Percentiles rank a stretch among this genome's conserved stretches.
phyloP scores from a whole-genome alignment of 2,329 filamentous ascomycete species.

The Zasmidium angulare region DNA sequence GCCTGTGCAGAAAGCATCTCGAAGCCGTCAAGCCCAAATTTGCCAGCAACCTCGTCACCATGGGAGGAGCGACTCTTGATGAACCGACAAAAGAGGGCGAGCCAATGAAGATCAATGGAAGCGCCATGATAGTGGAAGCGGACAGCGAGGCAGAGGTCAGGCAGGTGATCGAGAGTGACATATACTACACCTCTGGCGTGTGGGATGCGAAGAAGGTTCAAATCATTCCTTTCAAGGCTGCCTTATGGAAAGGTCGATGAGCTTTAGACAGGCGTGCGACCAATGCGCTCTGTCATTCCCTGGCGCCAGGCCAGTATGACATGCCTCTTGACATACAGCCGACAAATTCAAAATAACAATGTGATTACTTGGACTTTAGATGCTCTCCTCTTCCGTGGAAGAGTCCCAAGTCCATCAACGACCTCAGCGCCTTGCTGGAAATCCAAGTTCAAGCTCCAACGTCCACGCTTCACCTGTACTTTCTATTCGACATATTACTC shows the following conservation, averaged over 20 bases:
- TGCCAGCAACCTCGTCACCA: slow-evolving; percentile 59
- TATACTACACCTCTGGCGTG: slow-evolving; percentile 70
- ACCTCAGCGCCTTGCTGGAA: too few relatives aligned
- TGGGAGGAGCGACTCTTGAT: slow-evolving; percentile 69
- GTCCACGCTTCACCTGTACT: too few relatives aligned
- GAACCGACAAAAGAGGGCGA: slow-evolving; percentile 63
- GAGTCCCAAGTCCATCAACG: too few relatives aligned
- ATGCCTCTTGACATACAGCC: too few relatives aligned
- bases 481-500: too few relatives aligned
- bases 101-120: slow-evolving; percentile 71
- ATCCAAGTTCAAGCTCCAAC: too few relatives aligned
- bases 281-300: too few relatives aligned
- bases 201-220: slow-evolving; percentile 65
- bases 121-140: slow-evolving; percentile 66
- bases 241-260: slow-evolving; percentile 39
- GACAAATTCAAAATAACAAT: too few relatives aligned
- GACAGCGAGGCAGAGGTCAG: slow-evolving; percentile 68
- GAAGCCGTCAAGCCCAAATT: slow-evolving; percentile 53
- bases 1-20: slow-evolving; percentile 53
- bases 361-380: too few relatives aligned
- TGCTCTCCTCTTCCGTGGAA: too few relatives aligned
- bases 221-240: slow-evolving; percentile 51
- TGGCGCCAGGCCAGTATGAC: too few relatives aligned
- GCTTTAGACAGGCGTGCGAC: neutral
- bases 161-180: slow-evolving; percentile 66